These are phyloP conservation scores for Monsonia emarginata DNA, from an alignment of 441 rosid genomes.

Conservation along the genomic window DNA sequence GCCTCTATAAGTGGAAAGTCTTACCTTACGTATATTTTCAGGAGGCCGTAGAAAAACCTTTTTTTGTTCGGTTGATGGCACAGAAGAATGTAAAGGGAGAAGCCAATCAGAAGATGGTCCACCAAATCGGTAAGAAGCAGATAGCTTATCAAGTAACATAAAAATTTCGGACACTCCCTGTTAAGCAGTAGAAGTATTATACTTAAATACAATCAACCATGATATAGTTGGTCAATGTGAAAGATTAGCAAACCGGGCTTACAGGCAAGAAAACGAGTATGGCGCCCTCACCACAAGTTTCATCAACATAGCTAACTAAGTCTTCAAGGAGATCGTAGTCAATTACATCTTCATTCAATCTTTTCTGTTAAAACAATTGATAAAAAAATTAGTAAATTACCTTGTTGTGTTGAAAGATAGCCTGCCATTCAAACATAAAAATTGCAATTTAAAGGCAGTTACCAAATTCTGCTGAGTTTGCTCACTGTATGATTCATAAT, in stretches of 20 bases:
- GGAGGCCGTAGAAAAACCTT: slow-evolving; percentile 74
- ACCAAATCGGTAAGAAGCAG: slow-evolving; percentile 74
- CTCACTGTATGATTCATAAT: slow-evolving; percentile 54
- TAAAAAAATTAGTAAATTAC: slow-evolving; percentile 13
- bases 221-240: neutral
- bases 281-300: slow-evolving; percentile 66
- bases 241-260: slow-evolving; percentile 26
- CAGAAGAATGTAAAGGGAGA: slow-evolving; percentile 80
- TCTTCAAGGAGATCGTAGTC: slow-evolving; percentile 92
- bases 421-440: slow-evolving; percentile 4
- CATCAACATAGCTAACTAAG: slow-evolving; percentile 74
- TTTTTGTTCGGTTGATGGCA: slow-evolving; percentile 66
- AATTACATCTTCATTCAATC: slow-evolving; percentile 68
- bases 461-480: slow-evolving; percentile 75
- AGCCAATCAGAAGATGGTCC: slow-evolving; percentile 78
- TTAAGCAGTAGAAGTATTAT: slow-evolving; percentile 19
- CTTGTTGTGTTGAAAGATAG: slow-evolving; percentile 13
- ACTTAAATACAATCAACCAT: neutral
- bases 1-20: slow-evolving; percentile 14
- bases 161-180: slow-evolving; percentile 81
- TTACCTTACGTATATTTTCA: slow-evolving; percentile 63
- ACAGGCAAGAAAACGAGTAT: slow-evolving; percentile 84
- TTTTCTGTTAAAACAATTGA: slow-evolving; percentile 43
- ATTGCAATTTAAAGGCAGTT: slow-evolving; percentile 19
- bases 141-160: slow-evolving; percentile 57